These are phyloP conservation scores for Logfia minima DNA, from an alignment of 129 eudicot species.

Conservation along the genomic window DNA sequence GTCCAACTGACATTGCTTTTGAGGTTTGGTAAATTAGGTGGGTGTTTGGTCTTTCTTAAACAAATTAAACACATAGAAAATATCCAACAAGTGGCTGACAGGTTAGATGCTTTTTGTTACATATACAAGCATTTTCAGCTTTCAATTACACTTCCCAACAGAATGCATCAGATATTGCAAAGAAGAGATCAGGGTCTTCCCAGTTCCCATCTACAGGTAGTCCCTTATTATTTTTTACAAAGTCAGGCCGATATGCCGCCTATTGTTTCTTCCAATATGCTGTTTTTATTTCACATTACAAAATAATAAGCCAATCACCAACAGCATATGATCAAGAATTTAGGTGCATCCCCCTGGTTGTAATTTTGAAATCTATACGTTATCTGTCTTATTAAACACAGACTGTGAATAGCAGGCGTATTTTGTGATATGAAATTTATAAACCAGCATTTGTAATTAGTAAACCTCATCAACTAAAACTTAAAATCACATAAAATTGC, in stretches of 20 bases:
- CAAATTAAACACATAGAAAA: not conserved
- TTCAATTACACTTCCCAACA: not conserved
- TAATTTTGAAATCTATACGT: not conserved
- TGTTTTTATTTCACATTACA: not conserved
- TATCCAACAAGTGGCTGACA: not conserved
- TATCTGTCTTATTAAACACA: not conserved
- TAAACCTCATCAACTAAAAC: not conserved
- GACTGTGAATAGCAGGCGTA: too few species aligned
- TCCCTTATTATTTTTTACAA: not conserved
- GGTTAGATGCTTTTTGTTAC: not conserved
- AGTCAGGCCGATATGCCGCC: not conserved
- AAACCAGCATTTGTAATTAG: not conserved
- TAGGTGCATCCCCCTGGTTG: not conserved
- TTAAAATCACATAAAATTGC: not conserved
- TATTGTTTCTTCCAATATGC: not conserved
- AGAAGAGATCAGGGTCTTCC: slow-evolving; percentile 12
- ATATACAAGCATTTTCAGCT: slow-evolving; percentile 18
- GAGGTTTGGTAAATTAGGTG: not conserved
- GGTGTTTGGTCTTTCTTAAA: not conserved
- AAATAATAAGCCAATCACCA: not conserved
- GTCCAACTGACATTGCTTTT: slow-evolving; percentile 1
- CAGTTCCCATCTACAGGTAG: not conserved
- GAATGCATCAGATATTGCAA: not conserved
- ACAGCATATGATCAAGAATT: not conserved
- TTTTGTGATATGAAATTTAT: not conserved